Evolutionary conservation across 1,139 yeast genomes (phyloP).

Genomic region (Debaryomyces udenii): DNA sequence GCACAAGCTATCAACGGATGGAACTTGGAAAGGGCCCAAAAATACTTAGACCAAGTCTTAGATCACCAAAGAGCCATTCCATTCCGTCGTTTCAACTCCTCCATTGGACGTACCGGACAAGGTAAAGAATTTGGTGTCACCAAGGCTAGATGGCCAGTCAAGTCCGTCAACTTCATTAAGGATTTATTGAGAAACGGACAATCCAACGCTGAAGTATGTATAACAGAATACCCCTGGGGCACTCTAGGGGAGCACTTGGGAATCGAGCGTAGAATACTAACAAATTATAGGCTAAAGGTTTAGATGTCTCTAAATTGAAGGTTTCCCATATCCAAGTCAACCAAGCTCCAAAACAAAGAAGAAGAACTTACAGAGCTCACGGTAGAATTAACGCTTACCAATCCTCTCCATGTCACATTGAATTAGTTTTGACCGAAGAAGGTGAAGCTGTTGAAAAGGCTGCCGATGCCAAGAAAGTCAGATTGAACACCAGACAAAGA

Average conservation of each 20-base stretch:
- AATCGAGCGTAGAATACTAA: conserved; percentile 14
- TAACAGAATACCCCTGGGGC: no score
- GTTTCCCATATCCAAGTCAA: conserved; percentile 99
- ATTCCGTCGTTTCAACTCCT: conserved; percentile 96
- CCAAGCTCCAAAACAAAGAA: conserved; percentile 99
- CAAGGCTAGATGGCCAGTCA: conserved; percentile 99
- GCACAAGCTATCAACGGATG: conserved; percentile 98
- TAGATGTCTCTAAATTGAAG: conserved; percentile 91
- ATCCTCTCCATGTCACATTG: conserved; percentile 98
- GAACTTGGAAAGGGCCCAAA: conserved; percentile 95
- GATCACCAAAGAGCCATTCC: conserved; percentile 99
- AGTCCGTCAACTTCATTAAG: conserved; percentile 94
- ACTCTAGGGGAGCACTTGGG: conserved; percentile 1
- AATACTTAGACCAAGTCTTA: conserved; percentile 93
- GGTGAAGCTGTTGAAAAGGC: conserved; percentile 95
- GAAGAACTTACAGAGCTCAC: conserved; percentile 99
- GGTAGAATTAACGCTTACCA: conserved; percentile 99
- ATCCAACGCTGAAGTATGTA: conserved; percentile 89
- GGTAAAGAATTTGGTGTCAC: conserved; percentile 99
- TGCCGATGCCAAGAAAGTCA: conserved; percentile 76
- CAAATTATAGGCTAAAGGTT: conserved; percentile 75
- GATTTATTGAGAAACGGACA: conserved; percentile 97
- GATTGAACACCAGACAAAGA: conserved; percentile 88
- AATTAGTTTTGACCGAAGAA: conserved; percentile 94
- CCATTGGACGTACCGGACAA: conserved; percentile 99